A percentile compares a stretch with the other conserved stretches of the same genome.
Evolutionary conservation across 176 grass and related monocot genomes (phyloP).

Genomic region (Oropetium thomaeum): DNA sequence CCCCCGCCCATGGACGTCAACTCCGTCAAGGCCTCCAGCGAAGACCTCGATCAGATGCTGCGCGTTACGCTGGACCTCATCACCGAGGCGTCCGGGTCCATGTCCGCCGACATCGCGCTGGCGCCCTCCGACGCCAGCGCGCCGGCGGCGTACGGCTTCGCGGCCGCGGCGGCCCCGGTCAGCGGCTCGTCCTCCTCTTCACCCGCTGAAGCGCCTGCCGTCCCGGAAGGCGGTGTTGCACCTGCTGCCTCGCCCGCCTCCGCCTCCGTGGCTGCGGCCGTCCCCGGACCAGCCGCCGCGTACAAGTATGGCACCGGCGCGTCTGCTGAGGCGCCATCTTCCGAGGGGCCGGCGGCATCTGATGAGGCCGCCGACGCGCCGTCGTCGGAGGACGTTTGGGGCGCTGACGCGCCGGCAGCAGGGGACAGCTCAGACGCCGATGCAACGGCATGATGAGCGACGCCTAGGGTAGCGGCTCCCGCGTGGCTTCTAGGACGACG

Average conservation of each 20-base stretch:
- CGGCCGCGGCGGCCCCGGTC: background rate
- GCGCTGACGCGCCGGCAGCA: too few species aligned
- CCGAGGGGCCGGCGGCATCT: background rate
- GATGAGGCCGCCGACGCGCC: background rate
- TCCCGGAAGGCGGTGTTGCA: background rate
- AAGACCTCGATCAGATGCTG: conserved; percentile 48
- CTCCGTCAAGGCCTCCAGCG: conserved; percentile 32
- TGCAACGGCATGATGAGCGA: background rate
- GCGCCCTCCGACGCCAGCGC: conserved; percentile 23
- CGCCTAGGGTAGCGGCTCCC: too few species aligned
- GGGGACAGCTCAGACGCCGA: too few species aligned
- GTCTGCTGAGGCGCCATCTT: too few species aligned
- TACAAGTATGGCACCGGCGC: too few species aligned
- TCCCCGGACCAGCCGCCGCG: too few species aligned
- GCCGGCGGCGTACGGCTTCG: background rate
- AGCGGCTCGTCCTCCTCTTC: background rate
- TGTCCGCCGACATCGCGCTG: conserved; percentile 19
- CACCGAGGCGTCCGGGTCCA: conserved; percentile 25
- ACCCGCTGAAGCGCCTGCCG: background rate
- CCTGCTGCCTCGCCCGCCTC: background rate
- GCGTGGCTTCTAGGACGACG: too few species aligned
- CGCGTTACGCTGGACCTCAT: conserved; percentile 47
- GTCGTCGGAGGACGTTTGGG: background rate
- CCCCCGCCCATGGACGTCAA: too few species aligned
- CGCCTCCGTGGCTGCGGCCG: background rate